Conservation (phyloP, 192 early-diverging fungal genomes). For the Entomortierella chlamydospora region DNA sequence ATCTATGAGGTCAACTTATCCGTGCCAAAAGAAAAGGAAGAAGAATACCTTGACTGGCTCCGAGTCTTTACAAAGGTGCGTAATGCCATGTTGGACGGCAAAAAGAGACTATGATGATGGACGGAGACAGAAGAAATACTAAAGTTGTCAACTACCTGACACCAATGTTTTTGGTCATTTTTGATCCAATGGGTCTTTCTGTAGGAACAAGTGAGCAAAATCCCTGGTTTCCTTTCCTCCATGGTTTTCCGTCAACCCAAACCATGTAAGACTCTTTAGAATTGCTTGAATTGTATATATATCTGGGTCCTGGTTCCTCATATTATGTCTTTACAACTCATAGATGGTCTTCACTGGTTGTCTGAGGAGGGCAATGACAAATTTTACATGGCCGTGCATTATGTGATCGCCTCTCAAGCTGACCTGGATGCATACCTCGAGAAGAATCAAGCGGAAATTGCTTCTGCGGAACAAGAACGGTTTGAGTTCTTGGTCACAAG, state of each 20-base stretch:
- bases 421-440: slow-evolving; percentile 25
- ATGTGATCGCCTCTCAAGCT: slow-evolving; percentile 33
- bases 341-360: slow-evolving; percentile 48
- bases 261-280: slow-evolving; percentile 23
- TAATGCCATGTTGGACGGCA: background rate
- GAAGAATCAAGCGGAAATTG: slow-evolving; percentile 21
- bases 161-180: background rate
- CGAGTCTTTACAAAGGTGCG: slow-evolving; percentile 50
- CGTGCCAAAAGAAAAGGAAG: slow-evolving; percentile 56
- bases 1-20: slow-evolving; percentile 64
- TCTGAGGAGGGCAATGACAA: slow-evolving; percentile 41
- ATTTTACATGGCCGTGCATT: slow-evolving; percentile 37
- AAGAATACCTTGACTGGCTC: slow-evolving; percentile 61
- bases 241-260: slow-evolving; percentile 42
- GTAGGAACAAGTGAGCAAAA: slow-evolving; percentile 24
- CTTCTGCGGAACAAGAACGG: slow-evolving; percentile 29
- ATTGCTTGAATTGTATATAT: background rate
- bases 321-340: no score
- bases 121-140: no score
- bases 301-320: no score
- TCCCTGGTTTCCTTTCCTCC: slow-evolving; percentile 35
- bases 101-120: no score
- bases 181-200: background rate
- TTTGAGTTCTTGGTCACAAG: slow-evolving; percentile 44
- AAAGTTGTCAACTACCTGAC: no score